Base-by-base conservation (phyloP, 2,329 filamentous ascomycete species). In the Xylariaceae sp. region DNA sequence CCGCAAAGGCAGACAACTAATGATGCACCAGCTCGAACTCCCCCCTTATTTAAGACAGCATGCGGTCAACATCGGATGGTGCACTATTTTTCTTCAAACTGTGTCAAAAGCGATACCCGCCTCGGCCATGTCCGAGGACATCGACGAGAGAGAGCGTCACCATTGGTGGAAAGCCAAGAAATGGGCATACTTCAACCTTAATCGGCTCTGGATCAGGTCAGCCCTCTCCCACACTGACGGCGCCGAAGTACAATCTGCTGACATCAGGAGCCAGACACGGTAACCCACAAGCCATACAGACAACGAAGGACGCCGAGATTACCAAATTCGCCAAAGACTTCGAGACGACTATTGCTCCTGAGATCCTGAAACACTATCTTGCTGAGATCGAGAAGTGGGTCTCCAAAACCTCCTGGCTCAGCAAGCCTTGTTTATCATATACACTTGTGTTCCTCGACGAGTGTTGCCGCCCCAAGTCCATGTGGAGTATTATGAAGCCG, bases 151-250 rank as follows among this genome's bases (percentile, higher is more conserved):
- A 43, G 93, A 97, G 66, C 79, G 85, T 57, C 90, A 95, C 62
- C 89, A 96, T 65, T 98, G 93, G 91, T 98, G 91, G 91, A 98
- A 97, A 73, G 87, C 90, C 50, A 97, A 97, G 82, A 98, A 98
- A 68, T 97, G 93, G 93, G 87, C 91, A 12, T 98, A 96, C 66
- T 95, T 93, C 59, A 97, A 97, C 66, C 69, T 98, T 55, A 98
- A 98, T 70, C 81, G 93, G 48, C 79, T 98, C 15, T 98, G 93
- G 61, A 90, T 97, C 54, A 80, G 89, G 87, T 91, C 69, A 47
- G 49, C 18, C 17, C n/a, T 12, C 26, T 6, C 28, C 44, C 22
- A n/a, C 34, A 39, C 12, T 6, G 15, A 38, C 11, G 32, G 19
- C 28, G 13, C 37, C 32, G 11, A 28, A 15, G 19, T 34, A 50